These are phyloP conservation scores for Biscogniauxia mediterranea DNA, from an alignment of 2,329 filamentous ascomycete genomes.

Conservation along the genomic window DNA sequence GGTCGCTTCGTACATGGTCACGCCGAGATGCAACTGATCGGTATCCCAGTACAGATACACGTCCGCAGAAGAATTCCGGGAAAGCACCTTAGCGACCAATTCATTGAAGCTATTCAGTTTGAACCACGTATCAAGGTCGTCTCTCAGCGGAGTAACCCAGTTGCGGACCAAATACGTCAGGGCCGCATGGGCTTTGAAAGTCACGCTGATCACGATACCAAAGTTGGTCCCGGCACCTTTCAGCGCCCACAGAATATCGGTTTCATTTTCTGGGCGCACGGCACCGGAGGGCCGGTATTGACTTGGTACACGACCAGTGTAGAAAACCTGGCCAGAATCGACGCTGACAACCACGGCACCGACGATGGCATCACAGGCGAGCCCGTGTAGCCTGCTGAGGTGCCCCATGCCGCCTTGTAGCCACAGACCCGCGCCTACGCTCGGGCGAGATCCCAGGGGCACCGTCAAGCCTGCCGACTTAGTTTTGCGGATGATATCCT, in stretches of 20 bases:
- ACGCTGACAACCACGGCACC: conserved; percentile 58
- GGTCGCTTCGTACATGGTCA: conserved; percentile 47
- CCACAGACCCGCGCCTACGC: conserved; percentile 62
- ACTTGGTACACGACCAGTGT: conserved; percentile 50
- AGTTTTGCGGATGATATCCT: conserved; percentile 49
- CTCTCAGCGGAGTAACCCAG: conserved; percentile 36
- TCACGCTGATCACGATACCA: conserved; percentile 54
- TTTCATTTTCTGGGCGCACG: conserved; percentile 45
- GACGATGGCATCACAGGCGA: conserved; percentile 59
- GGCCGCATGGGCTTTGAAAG: conserved; percentile 46
- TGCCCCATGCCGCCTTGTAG: conserved; percentile 65
- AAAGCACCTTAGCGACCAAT: conserved; percentile 39
- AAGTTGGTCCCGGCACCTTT: conserved; percentile 60
- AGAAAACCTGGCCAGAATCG: conserved; percentile 44
- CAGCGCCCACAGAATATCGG: conserved; percentile 54
- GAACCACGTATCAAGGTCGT: conserved; percentile 1
- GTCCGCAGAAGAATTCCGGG: conserved; percentile 47
- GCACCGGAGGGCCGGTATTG: conserved; percentile 41
- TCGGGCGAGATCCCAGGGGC: conserved; percentile 60
- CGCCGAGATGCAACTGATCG: conserved; percentile 47
- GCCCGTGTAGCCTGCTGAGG: conserved; percentile 52
- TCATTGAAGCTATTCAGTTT: conserved; percentile 41
- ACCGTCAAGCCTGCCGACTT: conserved; percentile 51
- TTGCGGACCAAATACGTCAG: conserved; percentile 40
- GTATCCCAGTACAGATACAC: conserved; percentile 54